These are phyloP conservation scores for Paramecium sexaurelia DNA, from an alignment of 73 alveolate species.

Conservation along the genomic window DNA sequence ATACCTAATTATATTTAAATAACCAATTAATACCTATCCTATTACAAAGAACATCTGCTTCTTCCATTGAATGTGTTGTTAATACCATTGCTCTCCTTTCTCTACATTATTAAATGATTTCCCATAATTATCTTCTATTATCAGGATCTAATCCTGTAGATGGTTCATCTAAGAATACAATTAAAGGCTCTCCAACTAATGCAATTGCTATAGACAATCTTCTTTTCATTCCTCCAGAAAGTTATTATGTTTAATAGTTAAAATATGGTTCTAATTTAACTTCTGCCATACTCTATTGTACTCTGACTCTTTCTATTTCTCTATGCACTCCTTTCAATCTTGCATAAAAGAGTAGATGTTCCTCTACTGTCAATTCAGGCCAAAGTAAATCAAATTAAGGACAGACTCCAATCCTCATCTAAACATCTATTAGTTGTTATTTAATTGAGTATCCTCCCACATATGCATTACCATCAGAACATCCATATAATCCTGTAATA, in stretches of 20 bases:
- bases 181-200: constrained; percentile 91
- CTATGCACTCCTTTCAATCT: constrained; percentile 90
- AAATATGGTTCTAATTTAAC: constrained; percentile 87
- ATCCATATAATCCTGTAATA: constrained; percentile 94
- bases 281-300: constrained; percentile 87
- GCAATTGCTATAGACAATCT: constrained; percentile 94
- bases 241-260: constrained; percentile 81
- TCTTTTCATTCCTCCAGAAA: constrained; percentile 98
- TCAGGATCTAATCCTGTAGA: constrained; percentile 98
- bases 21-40: constrained; percentile 93
- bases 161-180: constrained; percentile 98
- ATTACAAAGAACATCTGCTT: constrained; percentile 98
- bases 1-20: constrained; percentile 73
- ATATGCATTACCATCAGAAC: constrained; percentile 96
- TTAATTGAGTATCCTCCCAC: constrained; percentile 93
- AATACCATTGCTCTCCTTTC: constrained; percentile 91
- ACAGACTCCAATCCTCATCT: constrained; percentile 96
- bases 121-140: constrained; percentile 96
- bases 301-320: constrained; percentile 76
- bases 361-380: constrained; percentile 93
- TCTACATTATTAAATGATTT: constrained; percentile 85
- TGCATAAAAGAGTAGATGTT: constrained; percentile 94
- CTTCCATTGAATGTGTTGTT: constrained; percentile 99
- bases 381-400: constrained; percentile 97
- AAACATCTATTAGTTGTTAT: constrained; percentile 82